Base-by-base conservation (phyloP, 2,329 filamentous ascomycete species). In the Diaporthe helianthi region DNA sequence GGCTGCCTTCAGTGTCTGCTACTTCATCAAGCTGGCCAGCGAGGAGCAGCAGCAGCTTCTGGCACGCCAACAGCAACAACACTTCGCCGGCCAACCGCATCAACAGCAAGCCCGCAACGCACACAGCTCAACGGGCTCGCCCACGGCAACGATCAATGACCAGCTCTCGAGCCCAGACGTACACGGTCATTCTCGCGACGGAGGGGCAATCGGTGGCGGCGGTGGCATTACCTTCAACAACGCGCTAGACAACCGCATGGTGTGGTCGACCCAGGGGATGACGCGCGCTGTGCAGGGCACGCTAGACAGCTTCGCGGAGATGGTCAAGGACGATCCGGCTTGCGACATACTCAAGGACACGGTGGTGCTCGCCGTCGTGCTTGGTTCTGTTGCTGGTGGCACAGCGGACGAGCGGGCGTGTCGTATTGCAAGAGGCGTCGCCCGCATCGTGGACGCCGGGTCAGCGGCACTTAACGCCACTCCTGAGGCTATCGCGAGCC, bases 1-100 rank as follows among this genome's bases (percentile, higher is more conserved):
- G 74, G 85, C 86, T 0, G 84, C 85, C 3, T 81, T 88, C 53
- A 86, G 85, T 69, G 78, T 88, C 15, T 88, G 86, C 73, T 87
- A 84, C 72, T 88, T 85, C 68, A 85, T 88, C 74, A 80, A 79
- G 67, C 77, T 78, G 33, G 75, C 77, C 51, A 60, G 72, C 55
- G 69, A 74, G 49, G 63, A 69, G 33, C 52, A 69, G 31, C 61
- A 46, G 52, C 38, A 49, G 31, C 61, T 44, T 29, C 17, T 24
- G 38, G 38, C 26, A 5, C 58, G 19, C 19, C 58, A 61, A 12
- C 58, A 61, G 26, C 58, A 60, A 9, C 54, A 60, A 1, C 47
- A 52, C 17, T 52, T 67, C 36, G 47, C 58, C 4, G 46, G 22
- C 44, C 55, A 64, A 41, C 22, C 38, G 6, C 53, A 58, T 6